Evolutionary conservation across 306 rosid species (phyloP).

Genomic region (Erythrophleum fordii): DNA sequence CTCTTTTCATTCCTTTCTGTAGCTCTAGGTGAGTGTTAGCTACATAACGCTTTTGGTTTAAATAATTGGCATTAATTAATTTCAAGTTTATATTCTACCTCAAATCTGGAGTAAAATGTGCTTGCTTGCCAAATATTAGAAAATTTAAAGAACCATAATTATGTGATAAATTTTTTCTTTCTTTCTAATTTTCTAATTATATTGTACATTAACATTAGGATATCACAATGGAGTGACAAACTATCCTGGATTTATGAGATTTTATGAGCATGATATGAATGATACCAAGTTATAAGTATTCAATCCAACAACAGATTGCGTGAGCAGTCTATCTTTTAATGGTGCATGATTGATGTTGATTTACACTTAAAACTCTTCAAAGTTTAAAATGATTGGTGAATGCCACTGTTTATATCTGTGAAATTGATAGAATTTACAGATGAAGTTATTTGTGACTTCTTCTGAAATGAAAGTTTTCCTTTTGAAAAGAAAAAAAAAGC

Average conservation of each 20-base stretch:
- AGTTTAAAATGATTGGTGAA: slow-evolving; percentile 9
- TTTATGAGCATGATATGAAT: neutral
- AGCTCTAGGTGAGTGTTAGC: neutral
- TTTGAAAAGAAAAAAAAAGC: neutral
- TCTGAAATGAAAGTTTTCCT: slow-evolving; percentile 11
- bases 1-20: neutral
- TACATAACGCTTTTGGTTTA: neutral
- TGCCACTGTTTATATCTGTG: neutral
- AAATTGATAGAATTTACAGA: slow-evolving; percentile 2
- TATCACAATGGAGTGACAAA: neutral
- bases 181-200: neutral
- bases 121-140: neutral
- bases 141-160: neutral
- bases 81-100: neutral
- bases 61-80: neutral
- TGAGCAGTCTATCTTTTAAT: neutral
- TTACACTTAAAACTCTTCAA: neutral
- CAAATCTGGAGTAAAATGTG: neutral
- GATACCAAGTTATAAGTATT: neutral
- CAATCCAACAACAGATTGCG: neutral
- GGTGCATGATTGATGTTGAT: neutral
- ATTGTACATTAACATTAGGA: neutral
- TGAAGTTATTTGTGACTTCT: slow-evolving; percentile 1
- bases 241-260: neutral
- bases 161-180: neutral